phyloP scores from a whole-genome alignment of 306 rosid genomes.

The Trifolium subterraneum region DNA sequence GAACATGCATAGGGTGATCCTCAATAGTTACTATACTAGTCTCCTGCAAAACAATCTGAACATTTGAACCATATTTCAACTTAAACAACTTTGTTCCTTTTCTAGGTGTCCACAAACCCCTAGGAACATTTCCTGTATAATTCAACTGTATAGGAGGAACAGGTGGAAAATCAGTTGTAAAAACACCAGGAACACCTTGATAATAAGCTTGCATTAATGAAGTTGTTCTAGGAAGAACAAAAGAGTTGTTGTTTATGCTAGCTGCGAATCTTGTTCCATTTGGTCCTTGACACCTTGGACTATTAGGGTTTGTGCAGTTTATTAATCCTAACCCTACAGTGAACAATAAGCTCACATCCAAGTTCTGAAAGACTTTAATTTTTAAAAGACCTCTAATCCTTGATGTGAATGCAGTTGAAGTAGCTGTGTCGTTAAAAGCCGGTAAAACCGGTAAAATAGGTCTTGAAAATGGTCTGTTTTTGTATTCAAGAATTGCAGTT shows the following conservation, averaged over 20 bases:
- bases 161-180: conserved; percentile 86
- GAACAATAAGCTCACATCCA: conserved; percentile 63
- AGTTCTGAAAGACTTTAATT: conserved; percentile 49
- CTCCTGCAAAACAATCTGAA: conserved; percentile 83
- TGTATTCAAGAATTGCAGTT: conserved; percentile 89
- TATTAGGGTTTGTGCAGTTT: conserved; percentile 82
- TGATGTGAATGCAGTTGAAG: conserved; percentile 66
- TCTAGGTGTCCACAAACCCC: conserved; percentile 81
- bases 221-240: conserved; percentile 67
- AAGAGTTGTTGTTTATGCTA: conserved; percentile 87
- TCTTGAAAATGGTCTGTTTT: conserved; percentile 45
- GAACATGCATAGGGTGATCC: conserved; percentile 95
- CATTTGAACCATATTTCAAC: conserved; percentile 74
- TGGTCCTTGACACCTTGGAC: conserved; percentile 94
- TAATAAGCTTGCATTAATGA: conserved; percentile 92
- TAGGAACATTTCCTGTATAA: conserved; percentile 80
- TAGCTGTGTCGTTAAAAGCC: conserved; percentile 69
- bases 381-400: conserved; percentile 61
- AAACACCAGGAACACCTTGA: conserved; percentile 71
- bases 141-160: conserved; percentile 76
- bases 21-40: conserved; percentile 82
- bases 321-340: conserved; percentile 78
- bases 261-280: conserved; percentile 95
- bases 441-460: conserved; percentile 69
- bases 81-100: conserved; percentile 67